A percentile compares a stretch with the other conserved stretches of the same genome.
phyloP scores from a whole-genome alignment of 805 yeast genomes.

The Lipomyces anomalus region DNA sequence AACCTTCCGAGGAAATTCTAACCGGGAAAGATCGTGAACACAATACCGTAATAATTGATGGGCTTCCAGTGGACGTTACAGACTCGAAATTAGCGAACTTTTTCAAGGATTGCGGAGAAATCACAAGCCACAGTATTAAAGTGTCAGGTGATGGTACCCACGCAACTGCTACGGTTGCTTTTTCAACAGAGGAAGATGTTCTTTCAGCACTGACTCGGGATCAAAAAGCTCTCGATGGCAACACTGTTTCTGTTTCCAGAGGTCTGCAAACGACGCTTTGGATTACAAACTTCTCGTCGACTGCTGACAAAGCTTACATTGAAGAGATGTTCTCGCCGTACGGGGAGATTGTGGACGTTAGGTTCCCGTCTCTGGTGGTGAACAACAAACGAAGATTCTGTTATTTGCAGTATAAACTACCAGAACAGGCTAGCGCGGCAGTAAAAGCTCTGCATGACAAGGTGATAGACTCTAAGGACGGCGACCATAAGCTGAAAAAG shows the following conservation, averaged over 20 bases:
- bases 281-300: slow-evolving; percentile 70
- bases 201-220: slow-evolving; percentile 58
- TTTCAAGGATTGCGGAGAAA: slow-evolving; percentile 58
- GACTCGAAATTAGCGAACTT: slow-evolving; percentile 39
- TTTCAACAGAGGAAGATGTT: slow-evolving; percentile 43
- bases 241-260: slow-evolving; percentile 43
- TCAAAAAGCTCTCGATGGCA: slow-evolving; percentile 42
- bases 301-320: slow-evolving; percentile 39
- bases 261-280: slow-evolving; percentile 52
- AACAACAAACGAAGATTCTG: slow-evolving; percentile 63
- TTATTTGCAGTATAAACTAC: slow-evolving; percentile 52
- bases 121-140: slow-evolving; percentile 29
- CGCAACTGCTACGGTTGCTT: slow-evolving; percentile 53
- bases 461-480: no score
- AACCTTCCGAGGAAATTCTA: slow-evolving; percentile 37
- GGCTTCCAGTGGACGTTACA: slow-evolving; percentile 40
- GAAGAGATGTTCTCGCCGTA: slow-evolving; percentile 37
- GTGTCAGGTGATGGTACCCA: slow-evolving; percentile 4
- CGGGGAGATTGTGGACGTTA: slow-evolving; percentile 44
- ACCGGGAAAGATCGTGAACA: slow-evolving; percentile 43
- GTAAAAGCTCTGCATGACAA: slow-evolving; percentile 41
- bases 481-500: slow-evolving; percentile 15
- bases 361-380: slow-evolving; percentile 59
- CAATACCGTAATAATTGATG: slow-evolving; percentile 48
- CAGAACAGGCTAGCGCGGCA: slow-evolving; percentile 44